Conservation (phyloP, 768 basidiomycete genomes). For the Tricholoma saponaceum region DNA sequence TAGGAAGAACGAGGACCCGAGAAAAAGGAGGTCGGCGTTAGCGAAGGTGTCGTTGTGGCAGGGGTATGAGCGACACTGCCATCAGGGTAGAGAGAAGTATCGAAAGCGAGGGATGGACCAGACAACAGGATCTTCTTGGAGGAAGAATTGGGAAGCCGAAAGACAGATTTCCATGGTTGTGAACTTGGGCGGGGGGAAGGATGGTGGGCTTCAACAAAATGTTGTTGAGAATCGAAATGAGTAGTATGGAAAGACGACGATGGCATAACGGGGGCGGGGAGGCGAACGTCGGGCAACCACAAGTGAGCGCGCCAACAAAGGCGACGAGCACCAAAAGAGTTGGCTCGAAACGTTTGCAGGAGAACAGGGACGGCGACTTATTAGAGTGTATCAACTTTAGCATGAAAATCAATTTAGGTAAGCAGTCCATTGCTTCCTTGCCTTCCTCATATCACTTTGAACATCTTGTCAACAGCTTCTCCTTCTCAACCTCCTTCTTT, state of each 20-base stretch:
- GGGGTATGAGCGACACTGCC: conserved; percentile 35
- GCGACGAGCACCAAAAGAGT: not conserved
- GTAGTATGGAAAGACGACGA: conserved; percentile 12
- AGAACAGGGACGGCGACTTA: not conserved
- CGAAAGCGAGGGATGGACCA: conserved; percentile 43
- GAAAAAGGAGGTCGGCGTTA: conserved; percentile 50
- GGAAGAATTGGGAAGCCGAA: conserved; percentile 63
- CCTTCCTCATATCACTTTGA: not conserved
- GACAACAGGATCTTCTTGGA: conserved; percentile 51
- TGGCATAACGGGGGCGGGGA: conserved; percentile 15
- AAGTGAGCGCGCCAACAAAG: not conserved
- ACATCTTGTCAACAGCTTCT: not conserved
- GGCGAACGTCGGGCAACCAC: conserved; percentile 2
- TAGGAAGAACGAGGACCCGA: conserved; percentile 71
- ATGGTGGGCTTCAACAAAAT: conserved; percentile 10
- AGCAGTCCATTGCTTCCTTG: not conserved
- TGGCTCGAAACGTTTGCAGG: not conserved
- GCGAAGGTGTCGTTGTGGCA: conserved; percentile 41
- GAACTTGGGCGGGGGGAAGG: conserved; percentile 23
- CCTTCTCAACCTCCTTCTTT: not conserved
- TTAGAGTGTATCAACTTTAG: too few species aligned
- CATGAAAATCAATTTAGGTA: conserved; percentile 4
- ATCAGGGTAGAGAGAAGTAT: conserved; percentile 39
- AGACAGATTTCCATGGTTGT: conserved; percentile 67
- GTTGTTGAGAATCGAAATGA: conserved; percentile 16